Conservation (phyloP, 2,329 filamentous ascomycete species). For the Mycosphaerella arachidis region DNA sequence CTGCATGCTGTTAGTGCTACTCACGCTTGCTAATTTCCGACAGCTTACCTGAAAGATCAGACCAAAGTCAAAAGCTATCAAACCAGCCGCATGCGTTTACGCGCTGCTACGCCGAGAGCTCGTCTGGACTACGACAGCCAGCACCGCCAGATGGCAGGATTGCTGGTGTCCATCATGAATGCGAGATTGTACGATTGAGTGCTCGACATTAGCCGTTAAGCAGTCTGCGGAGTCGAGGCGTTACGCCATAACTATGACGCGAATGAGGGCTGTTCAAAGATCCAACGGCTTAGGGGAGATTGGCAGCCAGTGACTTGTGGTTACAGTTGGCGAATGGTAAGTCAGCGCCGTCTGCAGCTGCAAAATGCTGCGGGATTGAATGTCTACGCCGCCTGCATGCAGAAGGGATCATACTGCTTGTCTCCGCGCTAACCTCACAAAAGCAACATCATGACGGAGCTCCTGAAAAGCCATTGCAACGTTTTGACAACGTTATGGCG, state of each 20-base stretch:
- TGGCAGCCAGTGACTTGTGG: not conserved
- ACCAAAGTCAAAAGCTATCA: slow-evolving; percentile 19
- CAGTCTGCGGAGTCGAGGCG: not conserved
- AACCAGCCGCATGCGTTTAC: not conserved
- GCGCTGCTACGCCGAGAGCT: not conserved
- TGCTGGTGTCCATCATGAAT: too few relatives aligned
- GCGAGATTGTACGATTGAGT: too few relatives aligned
- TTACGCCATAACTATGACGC: not conserved
- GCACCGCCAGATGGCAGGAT: not conserved
- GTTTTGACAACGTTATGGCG: not conserved
- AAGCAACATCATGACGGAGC: not conserved
- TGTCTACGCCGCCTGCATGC: not conserved
- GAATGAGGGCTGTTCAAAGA: not conserved
- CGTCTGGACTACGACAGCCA: not conserved
- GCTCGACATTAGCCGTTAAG: not conserved
- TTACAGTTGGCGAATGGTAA: not conserved
- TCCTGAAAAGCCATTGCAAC: not conserved
- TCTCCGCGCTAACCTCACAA: not conserved
- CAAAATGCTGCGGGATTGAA: too few relatives aligned
- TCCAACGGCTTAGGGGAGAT: not conserved
- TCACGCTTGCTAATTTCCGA: not conserved
- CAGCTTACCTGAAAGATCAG: slow-evolving; percentile 14
- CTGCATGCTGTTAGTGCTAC: not conserved
- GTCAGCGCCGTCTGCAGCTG: not conserved
- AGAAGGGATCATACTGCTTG: not conserved